Base-by-base conservation (phyloP, 345 rosid species). In the Euphorbia tirucalli region DNA sequence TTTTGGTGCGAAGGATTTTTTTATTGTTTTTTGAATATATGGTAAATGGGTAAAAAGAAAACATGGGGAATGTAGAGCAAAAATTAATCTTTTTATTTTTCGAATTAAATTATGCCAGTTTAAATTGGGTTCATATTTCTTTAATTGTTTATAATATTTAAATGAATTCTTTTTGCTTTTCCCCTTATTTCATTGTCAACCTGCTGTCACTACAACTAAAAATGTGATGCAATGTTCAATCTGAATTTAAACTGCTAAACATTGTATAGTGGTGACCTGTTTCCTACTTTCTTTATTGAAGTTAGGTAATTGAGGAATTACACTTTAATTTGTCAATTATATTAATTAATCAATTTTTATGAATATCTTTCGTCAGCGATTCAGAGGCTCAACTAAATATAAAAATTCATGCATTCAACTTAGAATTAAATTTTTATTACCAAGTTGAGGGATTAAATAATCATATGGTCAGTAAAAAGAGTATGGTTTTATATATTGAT, bases 191-290 rank as follows among this genome's bases (percentile, higher is more conserved):
- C 57, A 52, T 43, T 72, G 74, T 75, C 82, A 70, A 67, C 39
- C 59, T 72, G 61, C 27, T 59, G 70, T 79, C 75, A 73, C 69
- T 48, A 31, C 52, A 64, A 71, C 32, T 62, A n/a, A n/a, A 55
- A 61, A 52, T 48, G 57, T 44, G 63, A 62, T 44, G 50, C 66
- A 58, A 44, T 54, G 3, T 35, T 52, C 56, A 55, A 31, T 52
- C 56, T 67, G 68, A n/a, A n/a, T n/a, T n/a, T n/a, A 39, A 31
- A 59, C 22, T 49, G 32, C 22, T 57, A 41, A 55, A 44, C 77
- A 79, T 73, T 14, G 49, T 21, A 18, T 73, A 67, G 74, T 78
- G 75, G 80, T 70, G 78, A 72, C 77, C 58, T 74, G 24, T 28
- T 44, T 73, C 68, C 61, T 37, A 7, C 65, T 43, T 5, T 55